These are phyloP conservation scores for Metarhizium guizhouense DNA, from an alignment of 2,329 filamentous ascomycete species.

Conservation along the genomic window DNA sequence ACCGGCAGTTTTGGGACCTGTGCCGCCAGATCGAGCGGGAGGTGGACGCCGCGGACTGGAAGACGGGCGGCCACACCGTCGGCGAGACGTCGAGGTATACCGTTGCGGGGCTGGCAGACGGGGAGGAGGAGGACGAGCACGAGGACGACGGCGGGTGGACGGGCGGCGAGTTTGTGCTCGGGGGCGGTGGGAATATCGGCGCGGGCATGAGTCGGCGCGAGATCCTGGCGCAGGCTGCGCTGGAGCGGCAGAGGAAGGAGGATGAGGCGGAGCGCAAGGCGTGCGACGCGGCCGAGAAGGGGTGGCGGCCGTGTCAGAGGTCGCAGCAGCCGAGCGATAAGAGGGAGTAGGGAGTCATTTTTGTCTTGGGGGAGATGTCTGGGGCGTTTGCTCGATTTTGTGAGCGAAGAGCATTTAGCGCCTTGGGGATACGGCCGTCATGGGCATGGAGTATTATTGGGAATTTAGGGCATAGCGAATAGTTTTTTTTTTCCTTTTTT, in stretches of 20 bases:
- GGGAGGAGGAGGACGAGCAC: constrained; percentile 41
- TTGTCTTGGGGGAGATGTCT: too few species aligned
- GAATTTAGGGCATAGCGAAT: too few species aligned
- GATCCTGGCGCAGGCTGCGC: constrained; percentile 51
- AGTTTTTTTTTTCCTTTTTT: not conserved
- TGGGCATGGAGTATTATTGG: too few species aligned
- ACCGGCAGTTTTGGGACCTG: constrained; percentile 81
- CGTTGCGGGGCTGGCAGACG: constrained; percentile 37
- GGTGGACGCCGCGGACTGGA: constrained; percentile 75
- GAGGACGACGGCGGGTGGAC: constrained; percentile 69
- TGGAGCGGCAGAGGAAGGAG: constrained; percentile 26
- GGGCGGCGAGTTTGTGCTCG: constrained; percentile 69
- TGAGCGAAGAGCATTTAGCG: too few species aligned
- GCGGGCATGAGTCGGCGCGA: constrained; percentile 58
- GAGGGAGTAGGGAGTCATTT: constrained; percentile 8
- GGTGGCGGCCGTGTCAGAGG: constrained; percentile 19
- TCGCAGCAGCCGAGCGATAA: constrained; percentile 15
- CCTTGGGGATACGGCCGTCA: too few species aligned
- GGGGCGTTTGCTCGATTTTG: not conserved
- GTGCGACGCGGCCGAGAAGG: constrained; percentile 19
- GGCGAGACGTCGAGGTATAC: constrained; percentile 55
- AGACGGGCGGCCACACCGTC: constrained; percentile 55
- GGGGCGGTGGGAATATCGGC: constrained; percentile 38
- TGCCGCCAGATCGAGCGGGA: constrained; percentile 82
- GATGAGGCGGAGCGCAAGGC: constrained; percentile 22